Conservation (phyloP, 2,329 filamentous ascomycete genomes). For the Trichoderma simmonsii region DNA sequence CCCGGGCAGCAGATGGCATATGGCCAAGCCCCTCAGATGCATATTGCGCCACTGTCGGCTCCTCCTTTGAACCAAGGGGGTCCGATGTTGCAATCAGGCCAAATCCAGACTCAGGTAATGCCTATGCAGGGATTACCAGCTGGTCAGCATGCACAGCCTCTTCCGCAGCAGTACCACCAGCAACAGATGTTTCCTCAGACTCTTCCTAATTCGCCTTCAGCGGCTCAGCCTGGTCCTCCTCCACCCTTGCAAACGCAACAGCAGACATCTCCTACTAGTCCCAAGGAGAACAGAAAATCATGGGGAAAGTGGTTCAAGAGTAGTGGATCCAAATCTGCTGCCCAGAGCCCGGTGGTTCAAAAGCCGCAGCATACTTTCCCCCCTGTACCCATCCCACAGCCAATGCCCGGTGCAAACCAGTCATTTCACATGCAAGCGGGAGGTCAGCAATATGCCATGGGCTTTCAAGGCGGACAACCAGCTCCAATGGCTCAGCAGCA, state of each 20-base stretch:
- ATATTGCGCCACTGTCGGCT: background rate
- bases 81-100: background rate
- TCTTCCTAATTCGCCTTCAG: background rate
- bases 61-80: background rate
- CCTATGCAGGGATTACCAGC: background rate
- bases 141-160: conserved; percentile 5
- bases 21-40: background rate
- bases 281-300: conserved; percentile 27
- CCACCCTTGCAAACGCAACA: background rate
- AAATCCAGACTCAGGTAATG: background rate
- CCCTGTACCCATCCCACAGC: background rate
- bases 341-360: conserved; percentile 8
- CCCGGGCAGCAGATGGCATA: background rate
- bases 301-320: conserved; percentile 33
- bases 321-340: conserved; percentile 21
- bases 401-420: conserved; percentile 5
- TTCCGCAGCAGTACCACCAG: background rate
- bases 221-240: background rate
- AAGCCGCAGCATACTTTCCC: conserved; percentile 1
- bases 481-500: background rate
- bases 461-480: conserved; percentile 17
- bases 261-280: background rate
- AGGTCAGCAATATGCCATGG: background rate
- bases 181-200: background rate
- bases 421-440: background rate